Percentiles rank a stretch among this genome's conserved stretches.
phyloP scores from a whole-genome alignment of 768 basidiomycete genomes.

The Suillus plorans region DNA sequence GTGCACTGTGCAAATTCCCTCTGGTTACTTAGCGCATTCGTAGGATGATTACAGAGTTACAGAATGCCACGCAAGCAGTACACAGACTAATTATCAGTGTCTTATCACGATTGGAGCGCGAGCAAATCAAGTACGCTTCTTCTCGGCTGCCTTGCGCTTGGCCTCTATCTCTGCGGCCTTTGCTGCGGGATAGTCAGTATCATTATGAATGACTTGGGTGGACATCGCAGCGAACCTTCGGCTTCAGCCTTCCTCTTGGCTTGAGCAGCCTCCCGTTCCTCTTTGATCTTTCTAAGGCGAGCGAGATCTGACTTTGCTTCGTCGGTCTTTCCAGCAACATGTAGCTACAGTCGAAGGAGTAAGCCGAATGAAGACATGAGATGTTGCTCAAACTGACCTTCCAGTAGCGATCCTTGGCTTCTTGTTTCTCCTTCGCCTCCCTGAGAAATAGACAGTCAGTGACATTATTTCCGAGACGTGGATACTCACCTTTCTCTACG shows the following conservation, averaged over 20 bases:
- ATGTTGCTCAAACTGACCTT: constrained; percentile 50
- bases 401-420: constrained; percentile 85
- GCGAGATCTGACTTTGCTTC: constrained; percentile 88
- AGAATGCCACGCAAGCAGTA: not conserved
- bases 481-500: constrained; percentile 60
- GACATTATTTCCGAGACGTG: not conserved
- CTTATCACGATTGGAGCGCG: not conserved
- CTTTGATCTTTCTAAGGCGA: constrained; percentile 80
- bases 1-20: too few relatives aligned
- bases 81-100: not conserved
- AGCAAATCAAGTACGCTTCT: constrained; percentile 32
- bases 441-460: constrained; percentile 37
- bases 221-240: constrained; percentile 54
- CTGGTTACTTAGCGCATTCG: too few relatives aligned
- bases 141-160: constrained; percentile 47
- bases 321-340: constrained; percentile 82
- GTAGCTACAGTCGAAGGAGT: constrained; percentile 44
- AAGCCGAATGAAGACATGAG: not conserved
- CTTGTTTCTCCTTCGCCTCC: constrained; percentile 90
- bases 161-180: constrained; percentile 63
- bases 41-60: not conserved
- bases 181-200: constrained; percentile 37
- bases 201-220: not conserved
- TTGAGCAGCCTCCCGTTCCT: constrained; percentile 84
- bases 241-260: constrained; percentile 87